A percentile compares a stretch with the other conserved stretches of the same genome.
phyloP scores from a whole-genome alignment of 116 monocot species.

The Dioscorea cayenensis region DNA sequence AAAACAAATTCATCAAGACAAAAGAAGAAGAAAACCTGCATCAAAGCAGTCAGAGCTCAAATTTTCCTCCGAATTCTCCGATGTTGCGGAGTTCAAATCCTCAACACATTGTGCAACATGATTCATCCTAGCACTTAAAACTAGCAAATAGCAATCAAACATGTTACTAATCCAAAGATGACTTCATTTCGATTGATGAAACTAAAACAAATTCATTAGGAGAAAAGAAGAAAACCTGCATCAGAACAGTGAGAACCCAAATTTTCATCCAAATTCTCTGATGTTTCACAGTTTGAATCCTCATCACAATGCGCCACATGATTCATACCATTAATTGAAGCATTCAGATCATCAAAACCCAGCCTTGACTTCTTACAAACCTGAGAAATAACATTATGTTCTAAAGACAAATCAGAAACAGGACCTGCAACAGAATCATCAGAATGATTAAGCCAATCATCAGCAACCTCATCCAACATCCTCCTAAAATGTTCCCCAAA shows the following conservation, averaged over 20 bases:
- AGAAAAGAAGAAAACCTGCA: not conserved
- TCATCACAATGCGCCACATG: not conserved
- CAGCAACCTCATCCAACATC: slow-evolving; percentile 19
- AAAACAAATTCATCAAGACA: not conserved
- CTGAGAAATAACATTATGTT: slow-evolving; percentile 5
- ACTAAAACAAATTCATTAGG: not conserved
- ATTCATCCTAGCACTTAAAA: not conserved
- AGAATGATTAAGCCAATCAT: slow-evolving; percentile 20
- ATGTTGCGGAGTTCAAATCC: not conserved
- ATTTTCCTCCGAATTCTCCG: not conserved
- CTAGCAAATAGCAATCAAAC: not conserved
- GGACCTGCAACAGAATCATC: not conserved
- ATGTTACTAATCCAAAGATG: not conserved
- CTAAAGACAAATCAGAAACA: slow-evolving; percentile 19
- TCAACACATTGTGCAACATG: not conserved
- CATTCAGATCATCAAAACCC: not conserved
- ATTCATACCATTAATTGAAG: not conserved
- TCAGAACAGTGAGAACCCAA: not conserved
- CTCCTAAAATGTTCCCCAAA: slow-evolving; percentile 29
- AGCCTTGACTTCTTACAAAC: slow-evolving; percentile 9
- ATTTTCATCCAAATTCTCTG: not conserved
- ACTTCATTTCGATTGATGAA: not conserved
- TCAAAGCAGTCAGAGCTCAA: not conserved
- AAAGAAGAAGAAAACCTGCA: not conserved
- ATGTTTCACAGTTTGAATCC: not conserved